Evolutionary conservation across 2,329 filamentous ascomycete genomes (phyloP).

Genomic region (Chaetomium globosum): DNA sequence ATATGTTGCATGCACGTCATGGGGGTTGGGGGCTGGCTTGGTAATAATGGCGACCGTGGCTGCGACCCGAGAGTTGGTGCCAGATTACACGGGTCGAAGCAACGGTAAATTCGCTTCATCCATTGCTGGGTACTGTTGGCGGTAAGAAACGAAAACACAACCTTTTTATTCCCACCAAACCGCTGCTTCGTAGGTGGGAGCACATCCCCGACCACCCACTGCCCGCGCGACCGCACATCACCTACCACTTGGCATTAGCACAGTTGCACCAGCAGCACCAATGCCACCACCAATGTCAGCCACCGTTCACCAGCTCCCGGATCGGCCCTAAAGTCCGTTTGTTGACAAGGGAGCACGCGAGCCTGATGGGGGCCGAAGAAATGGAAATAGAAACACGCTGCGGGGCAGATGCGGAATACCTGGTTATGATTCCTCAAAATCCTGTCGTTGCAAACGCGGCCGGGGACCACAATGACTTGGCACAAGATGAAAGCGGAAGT

Average conservation of each 20-base stretch:
- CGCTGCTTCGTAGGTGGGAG: background rate
- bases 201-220: background rate
- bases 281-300: background rate
- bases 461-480: background rate
- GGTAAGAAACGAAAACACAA: background rate
- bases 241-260: background rate
- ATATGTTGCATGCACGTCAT: conserved; percentile 11
- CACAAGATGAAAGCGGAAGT: background rate
- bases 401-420: conserved; percentile 3
- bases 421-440: background rate
- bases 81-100: conserved; percentile 4
- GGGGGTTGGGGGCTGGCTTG: background rate
- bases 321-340: conserved; percentile 7
- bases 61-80: conserved; percentile 2
- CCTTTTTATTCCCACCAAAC: background rate
- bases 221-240: background rate
- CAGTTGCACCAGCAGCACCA: background rate
- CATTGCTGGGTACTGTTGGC: background rate
- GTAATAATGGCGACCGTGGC: conserved; percentile 5
- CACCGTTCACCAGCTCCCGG: background rate
- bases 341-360: conserved; percentile 5
- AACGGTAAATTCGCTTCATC: background rate
- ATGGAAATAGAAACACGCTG: conserved; percentile 15
- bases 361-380: background rate
- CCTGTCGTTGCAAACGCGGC: background rate